Evolutionary conservation across 139 green algal species (phyloP), one percentile per base, ranked within the genome.

Genomic region (Limnomonas spitsbergensis): DNA sequence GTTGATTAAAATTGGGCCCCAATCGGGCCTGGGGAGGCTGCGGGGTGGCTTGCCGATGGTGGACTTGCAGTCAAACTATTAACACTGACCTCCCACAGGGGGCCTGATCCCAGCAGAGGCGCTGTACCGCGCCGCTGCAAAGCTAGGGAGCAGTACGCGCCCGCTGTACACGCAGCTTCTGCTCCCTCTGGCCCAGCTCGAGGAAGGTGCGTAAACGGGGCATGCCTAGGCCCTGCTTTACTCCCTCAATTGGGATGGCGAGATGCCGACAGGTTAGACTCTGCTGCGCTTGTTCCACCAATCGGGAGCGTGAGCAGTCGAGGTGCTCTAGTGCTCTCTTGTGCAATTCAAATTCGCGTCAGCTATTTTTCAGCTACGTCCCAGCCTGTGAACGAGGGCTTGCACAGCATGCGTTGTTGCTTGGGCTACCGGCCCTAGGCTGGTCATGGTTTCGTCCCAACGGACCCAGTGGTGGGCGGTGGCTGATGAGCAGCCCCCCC

Each of bases 91-190:
- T n/a, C n/a, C n/a, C n/a, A n/a, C n/a, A 70, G 56, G 56, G 9
- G 56, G 56, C 29, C 24, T 70, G 56, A 4, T 38, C 7, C 56
- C 56, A 14, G 29, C 7, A 24, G 76, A 75, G 6, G 66, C 40
- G 1, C 32, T 75, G 14, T 70, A 76, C 26, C 71, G 78, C 27
- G 78, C 78, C 2, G 78, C 78, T 20, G 78, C 80, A 26, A 38
- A 56, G 3, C 36, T 76, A 20, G 53, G 61, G n/a, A 31, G 2
- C 38, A 73, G 38, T 35, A 26, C 39, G 37, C 78, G 69, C n/a
- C 92, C 92, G 3, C 73, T 91, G 53, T 94, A 93, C 78, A 76
- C 53, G 6, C 88, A 86, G 47, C 85, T 96, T 9, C 82, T 94
- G 39, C 39, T 87, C 36, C 81, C 84, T 0, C 56, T 95, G 40